These are phyloP conservation scores for Aspergillaceae sp. DNA, from an alignment of 2,329 filamentous ascomycete species.

Conservation along the genomic window DNA sequence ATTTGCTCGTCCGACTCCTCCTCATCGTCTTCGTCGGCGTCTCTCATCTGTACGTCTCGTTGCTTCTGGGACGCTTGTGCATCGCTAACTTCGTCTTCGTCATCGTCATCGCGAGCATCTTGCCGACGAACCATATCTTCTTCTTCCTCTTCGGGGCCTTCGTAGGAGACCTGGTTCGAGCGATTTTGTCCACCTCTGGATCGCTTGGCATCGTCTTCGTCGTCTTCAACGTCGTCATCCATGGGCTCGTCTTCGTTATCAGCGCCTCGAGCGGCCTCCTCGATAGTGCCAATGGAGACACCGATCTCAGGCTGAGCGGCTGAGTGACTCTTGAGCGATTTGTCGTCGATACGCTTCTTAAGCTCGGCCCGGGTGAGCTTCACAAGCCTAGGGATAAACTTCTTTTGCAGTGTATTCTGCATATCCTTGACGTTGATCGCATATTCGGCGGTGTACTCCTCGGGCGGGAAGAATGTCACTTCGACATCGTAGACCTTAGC, in stretches of 20 bases:
- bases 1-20: conserved; percentile 36
- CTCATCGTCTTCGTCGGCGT: conserved; percentile 34
- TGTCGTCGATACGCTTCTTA: conserved; percentile 62
- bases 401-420: conserved; percentile 66
- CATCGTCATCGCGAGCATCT: conserved; percentile 48
- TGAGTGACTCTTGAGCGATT: conserved; percentile 46
- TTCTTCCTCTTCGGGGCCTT: conserved; percentile 87
- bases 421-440: conserved; percentile 74
- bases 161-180: conserved; percentile 76
- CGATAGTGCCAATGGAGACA: conserved; percentile 49
- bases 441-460: conserved; percentile 79
- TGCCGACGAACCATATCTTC: conserved; percentile 62
- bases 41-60: conserved; percentile 30
- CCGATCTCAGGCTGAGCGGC: conserved; percentile 72
- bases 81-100: conserved; percentile 43
- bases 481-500: conserved; percentile 80
- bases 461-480: conserved; percentile 72
- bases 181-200: conserved; percentile 60
- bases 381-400: conserved; percentile 65
- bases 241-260: conserved; percentile 52
- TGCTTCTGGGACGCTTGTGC: conserved; percentile 17
- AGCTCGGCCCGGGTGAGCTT: conserved; percentile 66
- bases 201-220: conserved; percentile 61
- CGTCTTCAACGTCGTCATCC: conserved; percentile 65
- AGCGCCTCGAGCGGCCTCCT: conserved; percentile 41